Evolutionary conservation across 768 basidiomycete species (phyloP).

Genomic region (Tubosaeta brunneosetosa): DNA sequence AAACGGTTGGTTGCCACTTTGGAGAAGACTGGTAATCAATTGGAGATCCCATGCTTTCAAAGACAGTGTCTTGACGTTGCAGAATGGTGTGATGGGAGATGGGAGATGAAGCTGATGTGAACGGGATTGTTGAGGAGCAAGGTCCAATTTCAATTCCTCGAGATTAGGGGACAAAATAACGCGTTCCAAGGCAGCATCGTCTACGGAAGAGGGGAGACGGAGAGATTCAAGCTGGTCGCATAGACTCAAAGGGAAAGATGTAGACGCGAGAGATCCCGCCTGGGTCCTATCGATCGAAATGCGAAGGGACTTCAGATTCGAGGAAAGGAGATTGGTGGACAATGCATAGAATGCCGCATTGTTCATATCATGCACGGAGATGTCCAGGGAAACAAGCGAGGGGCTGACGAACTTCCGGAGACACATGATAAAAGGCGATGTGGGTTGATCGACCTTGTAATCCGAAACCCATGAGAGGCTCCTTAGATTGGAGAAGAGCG

Average conservation of each 20-base stretch:
- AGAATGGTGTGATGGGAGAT: too few species aligned
- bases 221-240: background rate
- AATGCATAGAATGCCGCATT: background rate
- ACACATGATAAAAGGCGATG: background rate
- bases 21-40: too few species aligned
- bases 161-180: too few species aligned
- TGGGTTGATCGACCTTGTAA: background rate
- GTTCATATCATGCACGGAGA: background rate
- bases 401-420: background rate
- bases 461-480: background rate
- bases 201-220: background rate
- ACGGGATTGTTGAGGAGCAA: too few species aligned
- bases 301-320: background rate
- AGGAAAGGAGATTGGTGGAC: background rate
- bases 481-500: background rate
- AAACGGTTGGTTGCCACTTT: too few species aligned
- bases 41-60: too few species aligned
- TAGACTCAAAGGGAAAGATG: background rate
- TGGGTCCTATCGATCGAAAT: background rate
- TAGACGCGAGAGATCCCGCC: background rate
- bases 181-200: background rate
- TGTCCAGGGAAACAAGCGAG: background rate
- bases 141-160: too few species aligned
- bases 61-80: too few species aligned
- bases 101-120: too few species aligned